phyloP scores from a whole-genome alignment of 1,284 basidiomycete genomes.

The Leccinum pachyderme region DNA sequence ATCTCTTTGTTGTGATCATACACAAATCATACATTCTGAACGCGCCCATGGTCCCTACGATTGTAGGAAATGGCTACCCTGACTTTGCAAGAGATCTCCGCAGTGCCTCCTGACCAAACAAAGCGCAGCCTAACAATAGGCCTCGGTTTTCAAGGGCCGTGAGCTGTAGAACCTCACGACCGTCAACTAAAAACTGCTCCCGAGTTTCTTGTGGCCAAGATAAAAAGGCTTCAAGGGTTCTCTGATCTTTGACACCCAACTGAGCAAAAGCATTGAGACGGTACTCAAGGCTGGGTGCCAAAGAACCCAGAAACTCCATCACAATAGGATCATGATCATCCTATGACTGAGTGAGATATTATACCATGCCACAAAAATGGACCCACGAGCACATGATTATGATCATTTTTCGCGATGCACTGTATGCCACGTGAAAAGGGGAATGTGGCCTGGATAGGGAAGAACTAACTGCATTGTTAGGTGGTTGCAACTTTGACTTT shows the following conservation, averaged over 20 bases:
- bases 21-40: conserved; percentile 20
- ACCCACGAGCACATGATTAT: conserved; percentile 1
- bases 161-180: conserved; percentile 12
- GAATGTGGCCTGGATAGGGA: not conserved
- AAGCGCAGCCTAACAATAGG: conserved; percentile 14
- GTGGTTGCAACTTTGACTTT: not conserved
- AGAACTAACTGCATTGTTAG: not conserved
- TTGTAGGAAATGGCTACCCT: not conserved
- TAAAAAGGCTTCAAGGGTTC: conserved; percentile 19
- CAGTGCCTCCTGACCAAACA: conserved; percentile 4
- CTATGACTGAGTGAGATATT: conserved; percentile 4
- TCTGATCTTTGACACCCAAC: conserved; percentile 25
- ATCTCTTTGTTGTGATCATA: conserved; percentile 27
- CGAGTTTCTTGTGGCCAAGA: conserved; percentile 21
- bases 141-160: conserved; percentile 21
- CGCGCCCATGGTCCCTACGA: not conserved
- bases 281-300: conserved; percentile 22
- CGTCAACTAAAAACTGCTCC: conserved; percentile 18
- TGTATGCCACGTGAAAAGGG: not conserved
- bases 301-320: conserved; percentile 21
- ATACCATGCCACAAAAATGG: not conserved
- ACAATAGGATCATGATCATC: not conserved
- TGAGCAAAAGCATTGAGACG: conserved; percentile 18
- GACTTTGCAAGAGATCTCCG: not conserved
- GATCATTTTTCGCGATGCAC: not conserved